A percentile compares a stretch with the other conserved stretches of the same genome.
Conservation (phyloP, 805 yeast genomes). For the Ogataea methylovora region DNA sequence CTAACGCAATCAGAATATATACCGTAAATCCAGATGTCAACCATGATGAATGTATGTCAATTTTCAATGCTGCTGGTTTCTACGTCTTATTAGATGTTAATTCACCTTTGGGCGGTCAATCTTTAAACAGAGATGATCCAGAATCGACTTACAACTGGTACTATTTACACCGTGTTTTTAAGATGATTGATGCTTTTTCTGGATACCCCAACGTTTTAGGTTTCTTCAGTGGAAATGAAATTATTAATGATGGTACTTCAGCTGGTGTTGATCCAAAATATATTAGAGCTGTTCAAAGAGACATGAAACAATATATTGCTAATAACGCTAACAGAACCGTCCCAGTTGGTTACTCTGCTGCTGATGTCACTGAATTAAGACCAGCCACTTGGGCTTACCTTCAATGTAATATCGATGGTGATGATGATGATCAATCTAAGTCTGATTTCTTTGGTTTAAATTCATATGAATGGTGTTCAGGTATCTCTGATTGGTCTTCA, state of each 20-base stretch:
- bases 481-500: constrained; percentile 50
- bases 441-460: constrained; percentile 93
- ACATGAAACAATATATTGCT: constrained; percentile 74
- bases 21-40: constrained; percentile 74
- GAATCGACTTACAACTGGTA: constrained; percentile 57
- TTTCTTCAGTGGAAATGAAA: constrained; percentile 87
- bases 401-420: constrained; percentile 65
- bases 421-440: constrained; percentile 50
- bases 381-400: constrained; percentile 71
- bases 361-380: constrained; percentile 68
- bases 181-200: constrained; percentile 78
- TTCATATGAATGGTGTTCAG: constrained; percentile 95
- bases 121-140: constrained; percentile 69
- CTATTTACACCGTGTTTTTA: constrained; percentile 75
- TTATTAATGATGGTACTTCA: constrained; percentile 69
- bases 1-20: constrained; percentile 81
- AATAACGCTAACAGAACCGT: constrained; percentile 64
- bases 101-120: constrained; percentile 59
- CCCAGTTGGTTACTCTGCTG: constrained; percentile 96
- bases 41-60: constrained; percentile 91
- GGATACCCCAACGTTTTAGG: constrained; percentile 80
- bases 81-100: constrained; percentile 83
- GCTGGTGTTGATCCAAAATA: constrained; percentile 64
- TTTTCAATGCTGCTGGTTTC: constrained; percentile 83
- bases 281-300: constrained; percentile 88